These are phyloP conservation scores for Candida takata DNA, from an alignment of 805 yeast genomes.

Conservation along the genomic window DNA sequence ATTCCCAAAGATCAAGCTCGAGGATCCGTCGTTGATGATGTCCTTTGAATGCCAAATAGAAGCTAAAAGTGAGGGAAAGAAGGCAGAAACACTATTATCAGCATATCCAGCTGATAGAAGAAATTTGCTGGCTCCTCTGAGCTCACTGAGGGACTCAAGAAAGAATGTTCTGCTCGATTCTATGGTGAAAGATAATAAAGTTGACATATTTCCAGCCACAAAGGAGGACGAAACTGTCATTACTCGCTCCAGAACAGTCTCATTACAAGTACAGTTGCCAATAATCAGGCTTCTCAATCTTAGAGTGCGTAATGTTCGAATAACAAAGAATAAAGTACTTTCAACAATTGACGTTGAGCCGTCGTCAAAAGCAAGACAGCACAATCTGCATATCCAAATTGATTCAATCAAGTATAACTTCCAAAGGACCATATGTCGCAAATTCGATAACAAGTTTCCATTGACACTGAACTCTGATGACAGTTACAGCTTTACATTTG, in stretches of 20 bases:
- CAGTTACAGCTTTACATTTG: constrained; percentile 22
- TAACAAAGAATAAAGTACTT: constrained; percentile 40
- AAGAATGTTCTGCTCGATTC: constrained; percentile 13
- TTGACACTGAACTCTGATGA: constrained; percentile 21
- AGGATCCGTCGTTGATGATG: constrained; percentile 13
- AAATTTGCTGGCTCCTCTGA: constrained; percentile 16
- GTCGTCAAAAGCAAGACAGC: constrained; percentile 31
- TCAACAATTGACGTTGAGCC: constrained; percentile 43
- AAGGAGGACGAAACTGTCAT: background rate
- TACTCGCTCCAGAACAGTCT: background rate
- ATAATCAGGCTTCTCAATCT: constrained; percentile 36
- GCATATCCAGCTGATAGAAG: constrained; percentile 18
- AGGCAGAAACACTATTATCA: background rate
- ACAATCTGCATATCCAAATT: constrained; percentile 12
- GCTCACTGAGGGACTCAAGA: constrained; percentile 3
- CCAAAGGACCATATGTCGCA: constrained; percentile 19
- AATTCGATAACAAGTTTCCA: constrained; percentile 21
- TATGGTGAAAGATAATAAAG: constrained; percentile 12
- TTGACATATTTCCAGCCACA: constrained; percentile 4
- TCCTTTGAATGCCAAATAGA: constrained; percentile 3
- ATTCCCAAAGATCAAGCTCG: constrained; percentile 20
- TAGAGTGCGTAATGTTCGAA: constrained; percentile 38
- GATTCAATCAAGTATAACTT: constrained; percentile 14
- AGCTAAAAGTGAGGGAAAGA: background rate
- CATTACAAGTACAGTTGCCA: constrained; percentile 15